Conservation (phyloP, 257 asterid genomes). For the Lantana camara region DNA sequence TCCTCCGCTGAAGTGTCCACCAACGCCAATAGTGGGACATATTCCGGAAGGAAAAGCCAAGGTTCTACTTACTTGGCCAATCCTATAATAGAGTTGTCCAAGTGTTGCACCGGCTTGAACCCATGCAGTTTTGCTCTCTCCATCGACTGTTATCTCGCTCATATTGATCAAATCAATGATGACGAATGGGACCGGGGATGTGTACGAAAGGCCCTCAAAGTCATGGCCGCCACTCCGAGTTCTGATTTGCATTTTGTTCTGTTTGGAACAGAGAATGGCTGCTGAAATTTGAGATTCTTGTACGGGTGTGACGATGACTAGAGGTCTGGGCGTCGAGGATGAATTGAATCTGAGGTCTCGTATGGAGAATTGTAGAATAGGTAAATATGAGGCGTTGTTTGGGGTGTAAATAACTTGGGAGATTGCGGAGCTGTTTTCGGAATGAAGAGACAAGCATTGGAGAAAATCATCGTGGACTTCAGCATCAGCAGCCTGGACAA, state of each 20-base stretch:
- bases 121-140: conserved; percentile 21
- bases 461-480: conserved; percentile 5
- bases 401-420: conserved; percentile 2
- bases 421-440: not conserved
- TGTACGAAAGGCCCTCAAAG: conserved; percentile 29
- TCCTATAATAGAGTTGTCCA: conserved; percentile 27
- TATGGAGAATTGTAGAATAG: conserved; percentile 20
- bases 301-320: conserved; percentile 6
- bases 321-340: conserved; percentile 9
- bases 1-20: conserved; percentile 34
- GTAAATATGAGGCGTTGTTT: conserved; percentile 10
- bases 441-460: conserved; percentile 1
- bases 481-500: not conserved
- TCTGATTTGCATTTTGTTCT: conserved; percentile 17
- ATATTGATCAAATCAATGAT: conserved; percentile 30
- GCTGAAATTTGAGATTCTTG: conserved; percentile 17
- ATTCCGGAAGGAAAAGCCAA: conserved; percentile 29
- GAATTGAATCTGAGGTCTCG: conserved; percentile 17
- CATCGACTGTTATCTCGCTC: conserved; percentile 13
- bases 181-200: conserved; percentile 15
- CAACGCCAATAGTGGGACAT: conserved; percentile 31
- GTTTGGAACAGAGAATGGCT: conserved; percentile 6
- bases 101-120: conserved; percentile 29
- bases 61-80: conserved; percentile 19
- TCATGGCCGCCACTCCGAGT: conserved; percentile 35